Conservation (phyloP, 2,329 filamentous ascomycete genomes). For the Diaporthe sp. region DNA sequence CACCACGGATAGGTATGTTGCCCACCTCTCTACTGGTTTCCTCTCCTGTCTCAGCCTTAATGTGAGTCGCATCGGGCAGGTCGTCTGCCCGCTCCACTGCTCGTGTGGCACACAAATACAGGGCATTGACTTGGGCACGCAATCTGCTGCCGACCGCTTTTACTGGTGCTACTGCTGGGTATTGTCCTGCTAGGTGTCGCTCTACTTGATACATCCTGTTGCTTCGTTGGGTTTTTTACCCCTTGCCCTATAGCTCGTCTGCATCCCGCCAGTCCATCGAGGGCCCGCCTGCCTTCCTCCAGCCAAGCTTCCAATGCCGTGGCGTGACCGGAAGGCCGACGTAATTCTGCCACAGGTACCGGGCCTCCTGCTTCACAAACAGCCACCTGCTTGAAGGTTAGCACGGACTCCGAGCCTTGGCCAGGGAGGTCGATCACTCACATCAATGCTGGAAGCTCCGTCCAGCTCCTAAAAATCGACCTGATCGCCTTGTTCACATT, state of each 20-base stretch:
- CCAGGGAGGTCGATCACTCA: slow-evolving; percentile 63
- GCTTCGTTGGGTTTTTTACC: neutral
- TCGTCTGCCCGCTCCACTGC: neutral
- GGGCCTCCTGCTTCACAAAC: slow-evolving; percentile 60
- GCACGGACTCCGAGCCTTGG: neutral
- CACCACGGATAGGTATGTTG: neutral
- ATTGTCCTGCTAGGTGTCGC: neutral
- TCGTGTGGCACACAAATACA: neutral
- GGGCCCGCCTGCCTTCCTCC: slow-evolving; percentile 50
- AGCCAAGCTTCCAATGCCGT: slow-evolving; percentile 61
- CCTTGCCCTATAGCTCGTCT: slow-evolving; percentile 59
- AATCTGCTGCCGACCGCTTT: slow-evolving; percentile 28
- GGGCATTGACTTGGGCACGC: neutral
- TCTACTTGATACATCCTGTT: neutral
- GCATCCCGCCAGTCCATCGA: slow-evolving; percentile 18
- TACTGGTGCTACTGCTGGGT: neutral
- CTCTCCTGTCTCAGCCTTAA: neutral
- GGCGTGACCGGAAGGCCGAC: slow-evolving; percentile 66
- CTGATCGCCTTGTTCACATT: slow-evolving; percentile 73
- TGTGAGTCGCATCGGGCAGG: neutral
- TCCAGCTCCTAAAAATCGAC: slow-evolving; percentile 79
- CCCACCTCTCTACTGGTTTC: neutral
- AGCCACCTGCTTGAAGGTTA: slow-evolving; percentile 52
- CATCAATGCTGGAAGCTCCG: slow-evolving; percentile 75
- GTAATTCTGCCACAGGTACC: slow-evolving; percentile 64